Evolutionary conservation across 305 asterid genomes (phyloP), one percentile per base, ranked within the genome.

Genomic region (Fraxinus sp.): DNA sequence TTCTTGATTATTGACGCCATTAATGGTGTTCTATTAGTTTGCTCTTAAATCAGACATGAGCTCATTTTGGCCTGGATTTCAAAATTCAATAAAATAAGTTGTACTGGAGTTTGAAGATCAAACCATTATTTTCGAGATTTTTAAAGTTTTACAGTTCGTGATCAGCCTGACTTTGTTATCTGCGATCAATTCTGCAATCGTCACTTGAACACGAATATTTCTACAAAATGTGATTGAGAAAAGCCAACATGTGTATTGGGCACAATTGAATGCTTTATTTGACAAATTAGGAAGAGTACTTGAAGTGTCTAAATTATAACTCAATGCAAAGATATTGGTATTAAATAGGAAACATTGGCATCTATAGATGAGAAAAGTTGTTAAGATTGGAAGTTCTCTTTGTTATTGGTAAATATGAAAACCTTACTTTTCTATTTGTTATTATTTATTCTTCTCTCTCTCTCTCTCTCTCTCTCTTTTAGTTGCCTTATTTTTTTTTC

Each of bases 1-100:
- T n/a, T n/a, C n/a, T n/a, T n/a, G n/a, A n/a, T n/a, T n/a, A n/a
- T n/a, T n/a, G n/a, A n/a, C n/a, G n/a, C n/a, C n/a, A n/a, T n/a
- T 9, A 57, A 49, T 37, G 68, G 72, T 8, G 72, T 24, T 22
- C 13, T 24, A 24, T 18, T 36, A 13, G 18, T 77, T 72, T 46
- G 77, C 76, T 70, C 64, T 57, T 7, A 52, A 52, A 20, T 44
- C 46, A 68, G 46, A 44, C 79, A 72, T 77, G 84, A 44, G 73
- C 82, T 7, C 72, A 24, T 9, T 36, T 8, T 20, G 33, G 72
- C 16, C 26, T 3, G n/a, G 13, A 20, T 24, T 64, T 24, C 14
- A 64, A 22, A 64, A 64, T 20, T 22, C 7, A 64, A 64, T 1
- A 35, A 64, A 64, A 64, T 64, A 64, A 24, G 16, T 22, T 64